Percentiles rank a stretch among this genome's conserved stretches.
Conservation (phyloP, 176 grass and related monocot species). For the Eleusine indica region DNA sequence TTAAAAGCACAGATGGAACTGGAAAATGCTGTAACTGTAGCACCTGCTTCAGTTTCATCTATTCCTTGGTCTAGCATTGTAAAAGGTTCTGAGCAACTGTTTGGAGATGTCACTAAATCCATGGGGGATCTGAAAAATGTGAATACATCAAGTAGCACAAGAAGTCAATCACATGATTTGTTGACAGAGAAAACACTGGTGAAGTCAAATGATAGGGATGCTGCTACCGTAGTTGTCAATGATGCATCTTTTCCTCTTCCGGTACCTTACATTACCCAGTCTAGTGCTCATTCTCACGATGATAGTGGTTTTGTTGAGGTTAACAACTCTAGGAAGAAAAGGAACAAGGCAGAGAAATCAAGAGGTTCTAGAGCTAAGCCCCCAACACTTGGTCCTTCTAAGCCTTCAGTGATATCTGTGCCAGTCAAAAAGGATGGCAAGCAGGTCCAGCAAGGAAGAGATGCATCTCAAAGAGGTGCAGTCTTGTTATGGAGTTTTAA, state of each 20-base stretch:
- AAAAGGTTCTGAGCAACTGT: constrained; percentile 46
- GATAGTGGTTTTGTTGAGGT: constrained; percentile 84
- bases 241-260: constrained; percentile 43
- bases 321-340: constrained; percentile 79
- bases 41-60: constrained; percentile 38
- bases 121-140: constrained; percentile 31
- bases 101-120: constrained; percentile 9
- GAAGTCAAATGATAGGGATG: constrained; percentile 55
- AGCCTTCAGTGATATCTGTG: constrained; percentile 43
- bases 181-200: constrained; percentile 67
- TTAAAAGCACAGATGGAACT: constrained; percentile 59
- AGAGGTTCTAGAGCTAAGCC: constrained; percentile 55
- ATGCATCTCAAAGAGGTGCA: constrained; percentile 50
- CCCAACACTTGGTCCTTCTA: constrained; percentile 39
- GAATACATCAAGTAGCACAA: constrained; percentile 52
- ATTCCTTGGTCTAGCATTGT: constrained; percentile 59
- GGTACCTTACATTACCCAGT: constrained; percentile 29
- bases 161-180: constrained; percentile 75
- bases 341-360: constrained; percentile 68
- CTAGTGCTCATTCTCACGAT: constrained; percentile 49
- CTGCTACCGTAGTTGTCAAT: constrained; percentile 39
- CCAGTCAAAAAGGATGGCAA: constrained; percentile 48
- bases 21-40: constrained; percentile 25
- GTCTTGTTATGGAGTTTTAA: not conserved
- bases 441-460: constrained; percentile 55